Evolutionary conservation across 129 eudicot genomes (phyloP), one percentile per base, ranked within the genome.

Genomic region (Kitagawia praeruptora): DNA sequence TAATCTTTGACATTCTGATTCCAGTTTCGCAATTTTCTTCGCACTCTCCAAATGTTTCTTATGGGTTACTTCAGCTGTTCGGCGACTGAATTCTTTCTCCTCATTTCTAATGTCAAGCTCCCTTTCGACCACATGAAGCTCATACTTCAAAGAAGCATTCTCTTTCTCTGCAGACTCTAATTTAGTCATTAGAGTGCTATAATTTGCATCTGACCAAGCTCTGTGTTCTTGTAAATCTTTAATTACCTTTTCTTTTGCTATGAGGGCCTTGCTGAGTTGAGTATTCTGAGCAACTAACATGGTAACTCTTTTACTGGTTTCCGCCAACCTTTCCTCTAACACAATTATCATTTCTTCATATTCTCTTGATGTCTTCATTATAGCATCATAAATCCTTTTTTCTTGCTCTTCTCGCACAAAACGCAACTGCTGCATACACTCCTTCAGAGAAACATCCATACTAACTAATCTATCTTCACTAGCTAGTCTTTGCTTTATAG

Each of bases 91-190:
- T 76, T 89, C 98, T 80, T 88, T 86, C 82, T 95, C 97, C 82
- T 92, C 98, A 25, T 92, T 95, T 69, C 98, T 86, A 78, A 95
- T 92, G 74, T 92, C 96, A 28, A 95, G 97, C 87, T 95, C 96
- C 87, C 88, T 92, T 78, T 92, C 96, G 38, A 92, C 90, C 61
- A 95, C 90, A 41, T 89, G 84, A 41, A 95, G 86, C 84, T 95
- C 97, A 41, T 95, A 95, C 51, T 84, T 90, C 73, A 95, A 77
- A 46, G 97, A 89, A 81, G 85, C 87, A 23, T 90, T 95, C 45
- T 95, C 91, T 82, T 90, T 92, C 82, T 92, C 93, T 12, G 73
- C 74, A 23, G 88, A 78, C 80, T 95, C 98, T 46, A 89, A 51
- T 85, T 88, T 85, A 66, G 80, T 84, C 84, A 79, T 83, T 37